These are phyloP conservation scores for Leccinum uliginosum DNA, from an alignment of 768 basidiomycete species.

Conservation along the genomic window DNA sequence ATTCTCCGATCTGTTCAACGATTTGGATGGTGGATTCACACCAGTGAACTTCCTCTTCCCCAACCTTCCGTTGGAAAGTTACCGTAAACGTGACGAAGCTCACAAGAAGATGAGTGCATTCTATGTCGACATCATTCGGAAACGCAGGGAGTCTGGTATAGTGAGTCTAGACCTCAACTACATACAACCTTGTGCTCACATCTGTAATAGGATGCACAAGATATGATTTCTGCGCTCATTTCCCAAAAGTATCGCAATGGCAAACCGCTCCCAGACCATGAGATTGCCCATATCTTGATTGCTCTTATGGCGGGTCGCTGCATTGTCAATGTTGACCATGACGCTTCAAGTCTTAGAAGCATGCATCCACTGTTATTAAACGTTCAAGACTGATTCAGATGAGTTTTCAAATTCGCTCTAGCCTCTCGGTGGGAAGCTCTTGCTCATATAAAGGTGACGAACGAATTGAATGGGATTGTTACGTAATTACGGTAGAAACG, in stretches of 20 bases:
- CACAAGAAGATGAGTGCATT: slow-evolving; percentile 93
- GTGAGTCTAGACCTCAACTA: slow-evolving; percentile 25
- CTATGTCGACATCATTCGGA: slow-evolving; percentile 81
- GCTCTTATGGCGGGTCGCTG: slow-evolving; percentile 99
- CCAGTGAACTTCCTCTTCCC: slow-evolving; percentile 96
- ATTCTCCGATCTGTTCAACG: slow-evolving; percentile 81
- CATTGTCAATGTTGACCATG: too few relatives aligned
- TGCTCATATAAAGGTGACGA: too few relatives aligned
- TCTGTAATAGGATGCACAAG: slow-evolving; percentile 59
- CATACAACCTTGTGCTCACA: slow-evolving; percentile 1
- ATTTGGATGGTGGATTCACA: slow-evolving; percentile 94
- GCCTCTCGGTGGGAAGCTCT: too few relatives aligned
- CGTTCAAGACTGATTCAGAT: too few relatives aligned
- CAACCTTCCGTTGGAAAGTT: slow-evolving; percentile 85
- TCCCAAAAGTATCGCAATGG: slow-evolving; percentile 84
- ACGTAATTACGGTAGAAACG: too few relatives aligned
- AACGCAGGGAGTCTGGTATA: slow-evolving; percentile 51
- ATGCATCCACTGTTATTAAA: too few relatives aligned
- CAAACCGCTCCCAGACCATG: slow-evolving; percentile 70
- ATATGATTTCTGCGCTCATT: slow-evolving; percentile 89
- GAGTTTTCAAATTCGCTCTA: too few relatives aligned
- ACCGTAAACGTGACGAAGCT: slow-evolving; percentile 82
- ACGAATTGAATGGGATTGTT: too few relatives aligned
- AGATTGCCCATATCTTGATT: slow-evolving; percentile 98
- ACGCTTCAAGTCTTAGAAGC: too few relatives aligned